Conservation (phyloP, 257 asterid genomes). For the Datura wrightii region DNA sequence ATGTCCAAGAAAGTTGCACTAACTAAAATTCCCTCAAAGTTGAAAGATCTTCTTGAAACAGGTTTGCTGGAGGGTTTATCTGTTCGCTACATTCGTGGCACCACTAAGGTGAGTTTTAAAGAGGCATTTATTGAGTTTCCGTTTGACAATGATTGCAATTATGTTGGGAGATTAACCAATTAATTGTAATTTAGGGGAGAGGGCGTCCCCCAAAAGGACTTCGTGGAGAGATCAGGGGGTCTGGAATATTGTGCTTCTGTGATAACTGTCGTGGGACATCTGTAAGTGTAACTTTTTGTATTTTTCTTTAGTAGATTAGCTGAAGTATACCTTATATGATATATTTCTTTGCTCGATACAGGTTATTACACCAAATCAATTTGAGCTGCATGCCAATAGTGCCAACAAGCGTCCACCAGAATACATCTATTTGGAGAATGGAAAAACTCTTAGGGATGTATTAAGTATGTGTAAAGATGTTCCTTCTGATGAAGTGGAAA, state of each 20-base stretch:
- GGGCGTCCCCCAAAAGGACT: constrained; percentile 56
- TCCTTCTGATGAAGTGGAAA: constrained; percentile 57
- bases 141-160: not conserved
- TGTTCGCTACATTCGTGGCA: constrained; percentile 66
- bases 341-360: constrained; percentile 42
- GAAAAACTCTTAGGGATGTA: constrained; percentile 73
- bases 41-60: constrained; percentile 82
- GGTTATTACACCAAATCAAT: constrained; percentile 81
- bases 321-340: not conserved
- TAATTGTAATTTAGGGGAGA: constrained; percentile 51
- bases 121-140: not conserved
- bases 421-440: constrained; percentile 74
- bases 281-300: constrained; percentile 47
- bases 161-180: constrained; percentile 31
- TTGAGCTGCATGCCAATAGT: constrained; percentile 84
- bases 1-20: constrained; percentile 69
- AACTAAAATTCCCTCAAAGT: constrained; percentile 58
- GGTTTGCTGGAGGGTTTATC: constrained; percentile 82
- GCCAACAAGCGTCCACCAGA: constrained; percentile 82
- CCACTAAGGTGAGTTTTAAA: constrained; percentile 58
- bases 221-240: constrained; percentile 66
- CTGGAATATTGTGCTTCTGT: constrained; percentile 82
- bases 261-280: constrained; percentile 62
- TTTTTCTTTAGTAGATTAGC: constrained; percentile 8
- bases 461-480: constrained; percentile 69